Evolutionary conservation across 2,329 filamentous ascomycete genomes (phyloP).

Genomic region (Monosporascus sp.): DNA sequence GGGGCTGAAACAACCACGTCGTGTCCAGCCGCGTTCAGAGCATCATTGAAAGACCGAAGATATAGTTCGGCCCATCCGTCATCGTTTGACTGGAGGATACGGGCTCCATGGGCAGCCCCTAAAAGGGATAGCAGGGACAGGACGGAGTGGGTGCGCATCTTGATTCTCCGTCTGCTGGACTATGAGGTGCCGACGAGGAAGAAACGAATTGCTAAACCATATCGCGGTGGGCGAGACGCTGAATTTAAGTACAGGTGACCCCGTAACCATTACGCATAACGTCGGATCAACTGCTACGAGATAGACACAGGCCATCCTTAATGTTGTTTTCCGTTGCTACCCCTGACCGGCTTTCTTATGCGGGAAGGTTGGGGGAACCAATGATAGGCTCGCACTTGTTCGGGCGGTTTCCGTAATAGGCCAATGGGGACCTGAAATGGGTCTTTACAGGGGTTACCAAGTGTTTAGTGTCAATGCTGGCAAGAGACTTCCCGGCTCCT

Average conservation of each 20-base stretch:
- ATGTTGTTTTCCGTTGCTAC: neutral
- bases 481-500: neutral
- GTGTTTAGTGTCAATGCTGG: neutral
- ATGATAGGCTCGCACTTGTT: neutral
- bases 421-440: neutral
- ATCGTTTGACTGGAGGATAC: constrained; percentile 63
- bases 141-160: constrained; percentile 13
- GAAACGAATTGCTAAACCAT: no score
- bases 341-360: neutral
- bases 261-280: neutral
- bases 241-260: neutral
- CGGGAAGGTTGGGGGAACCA: neutral
- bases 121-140: constrained; percentile 8
- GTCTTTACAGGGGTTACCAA: neutral
- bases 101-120: constrained; percentile 27
- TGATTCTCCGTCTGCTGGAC: neutral
- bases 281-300: neutral
- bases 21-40: constrained; percentile 50
- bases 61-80: constrained; percentile 71
- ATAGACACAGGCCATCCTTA: neutral
- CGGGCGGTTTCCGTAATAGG: neutral
- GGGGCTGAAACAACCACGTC: constrained; percentile 60
- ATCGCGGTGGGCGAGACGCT: neutral
- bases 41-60: constrained; percentile 53
- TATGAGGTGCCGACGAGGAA: neutral